A percentile compares a stretch with the other conserved stretches of the same genome.
These are phyloP conservation scores for Phytophthora palmivora DNA, from an alignment of 352 stramenopile genomes.

Conservation along the genomic window DNA sequence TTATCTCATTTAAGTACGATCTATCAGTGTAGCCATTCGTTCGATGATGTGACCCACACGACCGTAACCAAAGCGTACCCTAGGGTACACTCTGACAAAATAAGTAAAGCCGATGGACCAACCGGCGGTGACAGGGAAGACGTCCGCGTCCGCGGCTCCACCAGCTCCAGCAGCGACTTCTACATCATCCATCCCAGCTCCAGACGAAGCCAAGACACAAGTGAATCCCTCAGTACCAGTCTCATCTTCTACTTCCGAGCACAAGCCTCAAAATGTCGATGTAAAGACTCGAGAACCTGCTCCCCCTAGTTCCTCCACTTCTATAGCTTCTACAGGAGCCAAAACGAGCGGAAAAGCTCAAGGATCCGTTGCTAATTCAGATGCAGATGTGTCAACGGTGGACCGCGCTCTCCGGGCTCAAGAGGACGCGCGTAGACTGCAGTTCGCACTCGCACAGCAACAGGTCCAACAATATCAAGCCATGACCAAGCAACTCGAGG, in stretches of 20 bases:
- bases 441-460: constrained; percentile 58
- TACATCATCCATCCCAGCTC: background rate
- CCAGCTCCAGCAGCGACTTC: constrained; percentile 12
- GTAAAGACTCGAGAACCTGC: constrained; percentile 13
- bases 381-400: constrained; percentile 18
- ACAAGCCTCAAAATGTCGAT: constrained; percentile 23
- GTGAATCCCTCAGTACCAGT: background rate
- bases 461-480: constrained; percentile 40
- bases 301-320: constrained; percentile 28
- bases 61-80: too few species aligned
- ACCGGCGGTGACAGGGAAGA: constrained; percentile 17
- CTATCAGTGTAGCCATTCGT: too few species aligned
- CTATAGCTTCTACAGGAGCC: constrained; percentile 40
- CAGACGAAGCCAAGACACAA: constrained; percentile 14
- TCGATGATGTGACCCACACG: too few species aligned
- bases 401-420: constrained; percentile 21
- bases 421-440: constrained; percentile 34
- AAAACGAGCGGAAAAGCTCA: constrained; percentile 16
- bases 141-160: constrained; percentile 18
- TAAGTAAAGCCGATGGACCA: constrained; percentile 22
- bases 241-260: constrained; percentile 1
- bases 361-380: constrained; percentile 26
- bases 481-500: constrained; percentile 35
- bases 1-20: constrained; percentile 4
- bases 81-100: background rate